Conservation (phyloP, 2,329 filamentous ascomycete species). For the Aureobasidium leucospermi region DNA sequence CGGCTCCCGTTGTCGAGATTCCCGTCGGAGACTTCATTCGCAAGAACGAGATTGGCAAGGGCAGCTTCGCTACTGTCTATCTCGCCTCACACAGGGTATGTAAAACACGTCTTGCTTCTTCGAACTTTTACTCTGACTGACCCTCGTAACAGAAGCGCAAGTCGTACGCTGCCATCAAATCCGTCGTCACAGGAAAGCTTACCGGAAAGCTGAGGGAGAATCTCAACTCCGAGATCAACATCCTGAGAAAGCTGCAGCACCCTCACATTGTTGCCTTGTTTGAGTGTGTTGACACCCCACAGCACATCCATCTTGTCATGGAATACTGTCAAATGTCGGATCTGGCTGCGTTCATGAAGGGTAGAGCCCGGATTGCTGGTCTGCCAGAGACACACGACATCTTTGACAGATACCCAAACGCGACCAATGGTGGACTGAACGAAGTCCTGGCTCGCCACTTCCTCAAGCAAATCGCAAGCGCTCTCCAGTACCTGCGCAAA, state of each 20-base stretch:
- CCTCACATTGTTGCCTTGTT: conserved; percentile 95
- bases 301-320: conserved; percentile 95
- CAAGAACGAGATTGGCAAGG: conserved; percentile 87
- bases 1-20: conserved; percentile 22
- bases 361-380: conserved; percentile 70
- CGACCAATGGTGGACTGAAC: conserved; percentile 75
- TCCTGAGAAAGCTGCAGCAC: conserved; percentile 86
- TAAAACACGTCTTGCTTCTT: neutral
- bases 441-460: conserved; percentile 97
- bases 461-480: conserved; percentile 87
- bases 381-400: conserved; percentile 82
- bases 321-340: conserved; percentile 97
- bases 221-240: conserved; percentile 89
- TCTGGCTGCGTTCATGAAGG: conserved; percentile 92
- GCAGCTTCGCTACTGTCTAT: conserved; percentile 95
- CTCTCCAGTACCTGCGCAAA: conserved; percentile 77
- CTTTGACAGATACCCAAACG: conserved; percentile 86
- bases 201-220: conserved; percentile 97
- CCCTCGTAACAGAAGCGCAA: conserved; percentile 53
- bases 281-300: conserved; percentile 79
- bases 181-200: conserved; percentile 80
- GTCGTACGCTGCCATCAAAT: conserved; percentile 89
- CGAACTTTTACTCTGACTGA: neutral
- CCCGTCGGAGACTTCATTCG: conserved; percentile 71
- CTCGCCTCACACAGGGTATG: conserved; percentile 30